phyloP scores from a whole-genome alignment of 805 yeast species.

The Wickerhamiella qilinensis region DNA sequence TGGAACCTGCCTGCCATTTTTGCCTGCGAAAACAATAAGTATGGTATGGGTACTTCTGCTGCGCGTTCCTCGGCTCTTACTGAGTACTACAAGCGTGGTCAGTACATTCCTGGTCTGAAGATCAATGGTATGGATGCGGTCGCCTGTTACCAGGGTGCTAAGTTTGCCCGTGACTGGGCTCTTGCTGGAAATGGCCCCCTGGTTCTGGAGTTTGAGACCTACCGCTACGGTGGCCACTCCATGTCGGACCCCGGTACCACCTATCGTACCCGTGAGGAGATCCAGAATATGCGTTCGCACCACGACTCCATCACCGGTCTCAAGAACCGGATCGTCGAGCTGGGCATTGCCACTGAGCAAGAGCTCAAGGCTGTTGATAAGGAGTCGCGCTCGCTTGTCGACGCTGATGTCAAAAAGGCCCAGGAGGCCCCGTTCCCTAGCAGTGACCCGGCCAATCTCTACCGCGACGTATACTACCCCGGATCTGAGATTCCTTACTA shows the following conservation, averaged over 20 bases:
- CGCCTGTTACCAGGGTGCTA: slow-evolving; percentile 90
- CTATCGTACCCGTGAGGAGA: slow-evolving; percentile 99
- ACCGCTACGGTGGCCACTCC: slow-evolving; percentile 99
- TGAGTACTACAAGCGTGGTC: slow-evolving; percentile 97
- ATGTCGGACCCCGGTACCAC: slow-evolving; percentile 99
- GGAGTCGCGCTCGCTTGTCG: slow-evolving; percentile 90
- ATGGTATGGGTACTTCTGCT: slow-evolving; percentile 99
- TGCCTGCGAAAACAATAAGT: slow-evolving; percentile 97
- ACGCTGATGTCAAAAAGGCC: slow-evolving; percentile 85
- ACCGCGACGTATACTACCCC: slow-evolving; percentile 91
- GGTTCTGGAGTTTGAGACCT: slow-evolving; percentile 92
- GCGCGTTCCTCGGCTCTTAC: slow-evolving; percentile 92
- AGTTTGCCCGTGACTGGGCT: slow-evolving; percentile 94
- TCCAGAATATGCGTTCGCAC: slow-evolving; percentile 97
- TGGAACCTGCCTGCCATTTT: slow-evolving; percentile 93
- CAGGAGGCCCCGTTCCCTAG: slow-evolving; percentile 92
- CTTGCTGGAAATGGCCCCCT: slow-evolving; percentile 88
- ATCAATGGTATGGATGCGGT: slow-evolving; percentile 97
- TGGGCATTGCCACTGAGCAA: slow-evolving; percentile 77
- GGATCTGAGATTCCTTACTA: slow-evolving; percentile 84
- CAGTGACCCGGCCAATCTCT: slow-evolving; percentile 83
- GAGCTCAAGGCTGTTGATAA: slow-evolving; percentile 91
- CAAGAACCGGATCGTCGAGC: slow-evolving; percentile 70
- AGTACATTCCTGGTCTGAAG: slow-evolving; percentile 96
- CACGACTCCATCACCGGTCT: slow-evolving; percentile 96